Conservation (phyloP, 2,329 filamentous ascomycete species). For the Pseudogymnoascus sp. region DNA sequence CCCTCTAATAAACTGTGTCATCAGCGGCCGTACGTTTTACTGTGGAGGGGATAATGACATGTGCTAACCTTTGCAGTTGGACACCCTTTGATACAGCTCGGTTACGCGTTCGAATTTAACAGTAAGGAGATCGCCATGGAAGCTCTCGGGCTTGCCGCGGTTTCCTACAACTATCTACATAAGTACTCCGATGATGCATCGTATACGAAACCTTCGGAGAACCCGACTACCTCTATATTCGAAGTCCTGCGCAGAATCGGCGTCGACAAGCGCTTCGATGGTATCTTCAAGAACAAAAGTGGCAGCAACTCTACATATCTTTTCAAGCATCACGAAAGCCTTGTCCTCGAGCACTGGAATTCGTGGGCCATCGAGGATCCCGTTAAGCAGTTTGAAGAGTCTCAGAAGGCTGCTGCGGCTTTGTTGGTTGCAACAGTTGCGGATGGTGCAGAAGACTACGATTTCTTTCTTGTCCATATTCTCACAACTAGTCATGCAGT, state of each 20-base stretch:
- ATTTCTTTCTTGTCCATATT: conserved; percentile 75
- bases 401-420: conserved; percentile 52
- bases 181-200: conserved; percentile 63
- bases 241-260: conserved; percentile 64
- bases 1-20: conserved; percentile 72
- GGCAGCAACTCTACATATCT: conserved; percentile 57
- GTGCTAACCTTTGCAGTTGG: conserved; percentile 49
- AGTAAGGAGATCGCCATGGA: conserved; percentile 84
- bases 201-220: conserved; percentile 57
- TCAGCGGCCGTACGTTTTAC: conserved; percentile 61
- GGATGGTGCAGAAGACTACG: conserved; percentile 56
- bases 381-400: conserved; percentile 64
- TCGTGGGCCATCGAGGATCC: conserved; percentile 68
- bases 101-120: conserved; percentile 84
- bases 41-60: conserved; percentile 21
- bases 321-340: conserved; percentile 58
- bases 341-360: conserved; percentile 83
- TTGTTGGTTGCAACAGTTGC: conserved; percentile 53
- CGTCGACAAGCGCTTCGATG: conserved; percentile 60
- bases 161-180: conserved; percentile 51
- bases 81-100: conserved; percentile 87
- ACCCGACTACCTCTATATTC: conserved; percentile 52
- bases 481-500: conserved; percentile 83
- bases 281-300: conserved; percentile 50
- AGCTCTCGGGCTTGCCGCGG: conserved; percentile 60